Conservation (phyloP, 768 basidiomycete genomes). For the Termitomyces sp. region DNA sequence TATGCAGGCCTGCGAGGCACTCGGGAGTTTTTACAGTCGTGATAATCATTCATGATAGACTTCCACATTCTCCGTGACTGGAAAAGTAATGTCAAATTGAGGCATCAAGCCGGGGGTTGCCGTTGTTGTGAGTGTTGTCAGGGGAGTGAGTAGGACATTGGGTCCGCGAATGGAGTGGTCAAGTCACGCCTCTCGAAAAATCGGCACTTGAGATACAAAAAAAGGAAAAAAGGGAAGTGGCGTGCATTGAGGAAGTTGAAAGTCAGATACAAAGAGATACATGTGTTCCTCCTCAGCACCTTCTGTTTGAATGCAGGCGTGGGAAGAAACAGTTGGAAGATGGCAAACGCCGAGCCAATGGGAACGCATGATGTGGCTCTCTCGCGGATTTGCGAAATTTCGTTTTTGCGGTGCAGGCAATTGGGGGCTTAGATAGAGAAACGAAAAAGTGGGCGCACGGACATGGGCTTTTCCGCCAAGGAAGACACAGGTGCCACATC, state of each 20-base stretch:
- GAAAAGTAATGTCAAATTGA: neutral
- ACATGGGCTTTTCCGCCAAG: constrained; percentile 26
- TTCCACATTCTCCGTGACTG: neutral
- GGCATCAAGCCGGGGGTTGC: neutral
- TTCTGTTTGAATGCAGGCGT: constrained; percentile 10
- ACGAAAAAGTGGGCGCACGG: constrained; percentile 22
- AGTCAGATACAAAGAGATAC: neutral
- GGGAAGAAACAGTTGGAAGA: constrained; percentile 28
- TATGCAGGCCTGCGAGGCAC: too few relatives aligned
- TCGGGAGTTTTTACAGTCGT: neutral
- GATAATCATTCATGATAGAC: neutral
- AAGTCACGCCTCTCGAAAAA: too few relatives aligned
- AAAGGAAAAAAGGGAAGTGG: neutral
- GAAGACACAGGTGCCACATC: constrained; percentile 17
- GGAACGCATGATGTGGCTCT: constrained; percentile 20
- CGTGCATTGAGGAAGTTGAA: neutral
- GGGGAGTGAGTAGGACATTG: neutral
- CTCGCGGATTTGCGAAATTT: constrained; percentile 24
- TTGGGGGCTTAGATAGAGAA: constrained; percentile 7
- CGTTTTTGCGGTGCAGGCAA: constrained; percentile 9
- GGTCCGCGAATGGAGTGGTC: neutral
- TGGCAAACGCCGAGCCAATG: constrained; percentile 41
- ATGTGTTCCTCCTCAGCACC: constrained; percentile 8
- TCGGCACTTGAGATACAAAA: neutral
- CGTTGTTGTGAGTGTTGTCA: neutral